Conservation (phyloP, 176 grass and related monocot species). For the Oryza officinalis region DNA sequence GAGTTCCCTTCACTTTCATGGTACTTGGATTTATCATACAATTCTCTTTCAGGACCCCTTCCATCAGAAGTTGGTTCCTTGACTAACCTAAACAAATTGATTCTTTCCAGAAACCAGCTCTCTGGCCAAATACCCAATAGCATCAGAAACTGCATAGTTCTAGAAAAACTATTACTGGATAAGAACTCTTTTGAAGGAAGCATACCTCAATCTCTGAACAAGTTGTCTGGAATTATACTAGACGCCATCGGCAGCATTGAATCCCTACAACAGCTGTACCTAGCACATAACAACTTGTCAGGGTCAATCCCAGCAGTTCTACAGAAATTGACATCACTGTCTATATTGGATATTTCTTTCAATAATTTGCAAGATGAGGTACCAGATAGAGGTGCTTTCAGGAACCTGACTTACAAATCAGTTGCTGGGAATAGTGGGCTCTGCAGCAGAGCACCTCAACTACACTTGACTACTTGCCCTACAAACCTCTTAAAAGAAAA, state of each 20-base stretch:
- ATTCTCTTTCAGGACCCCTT: slow-evolving; percentile 15
- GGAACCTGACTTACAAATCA: slow-evolving; percentile 20
- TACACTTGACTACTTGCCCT: slow-evolving; percentile 19
- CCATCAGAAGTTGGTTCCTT: slow-evolving; percentile 9
- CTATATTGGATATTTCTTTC: slow-evolving; percentile 31
- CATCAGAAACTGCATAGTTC: slow-evolving; percentile 27
- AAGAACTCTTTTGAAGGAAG: slow-evolving; percentile 39
- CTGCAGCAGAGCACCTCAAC: slow-evolving; percentile 37
- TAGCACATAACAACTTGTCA: slow-evolving; percentile 32
- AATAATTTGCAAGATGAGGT: slow-evolving; percentile 43
- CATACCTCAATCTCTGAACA: slow-evolving; percentile 37
- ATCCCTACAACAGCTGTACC: neutral
- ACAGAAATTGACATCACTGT: neutral
- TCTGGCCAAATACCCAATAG: slow-evolving; percentile 32
- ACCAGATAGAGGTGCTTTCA: slow-evolving; percentile 31
- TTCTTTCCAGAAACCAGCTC: slow-evolving; percentile 31
- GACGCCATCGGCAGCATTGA: neutral
- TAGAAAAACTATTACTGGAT: slow-evolving; percentile 32
- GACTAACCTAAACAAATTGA: slow-evolving; percentile 4
- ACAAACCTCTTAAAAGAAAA: neutral
- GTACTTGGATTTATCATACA: slow-evolving; percentile 12
- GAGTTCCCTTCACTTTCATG: neutral
- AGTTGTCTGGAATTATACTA: slow-evolving; percentile 26
- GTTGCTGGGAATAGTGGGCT: slow-evolving; percentile 26
- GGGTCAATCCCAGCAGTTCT: slow-evolving; percentile 30